phyloP scores from a whole-genome alignment of 441 rosid species.

The Euphorbia celastroides region DNA sequence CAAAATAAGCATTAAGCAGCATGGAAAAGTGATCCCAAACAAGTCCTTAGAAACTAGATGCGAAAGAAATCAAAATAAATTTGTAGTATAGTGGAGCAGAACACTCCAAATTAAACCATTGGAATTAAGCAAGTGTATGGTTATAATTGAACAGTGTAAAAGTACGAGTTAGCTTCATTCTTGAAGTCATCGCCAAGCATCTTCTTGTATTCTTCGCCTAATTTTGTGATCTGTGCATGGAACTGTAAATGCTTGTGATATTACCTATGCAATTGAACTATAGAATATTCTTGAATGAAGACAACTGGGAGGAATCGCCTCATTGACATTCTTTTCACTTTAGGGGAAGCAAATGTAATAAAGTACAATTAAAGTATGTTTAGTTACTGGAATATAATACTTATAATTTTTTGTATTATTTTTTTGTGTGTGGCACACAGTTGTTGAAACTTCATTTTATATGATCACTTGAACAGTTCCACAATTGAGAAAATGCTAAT shows the following conservation, averaged over 20 bases:
- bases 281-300: slow-evolving; percentile 12
- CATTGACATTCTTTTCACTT: neutral
- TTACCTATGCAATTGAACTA: slow-evolving; percentile 23
- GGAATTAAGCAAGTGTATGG: neutral
- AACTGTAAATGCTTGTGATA: slow-evolving; percentile 3
- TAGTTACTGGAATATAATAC: slow-evolving; percentile 1
- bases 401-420: neutral
- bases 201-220: slow-evolving; percentile 9
- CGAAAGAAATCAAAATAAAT: neutral
- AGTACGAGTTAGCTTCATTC: neutral
- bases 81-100: slow-evolving; percentile 1
- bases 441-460: neutral
- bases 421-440: neutral
- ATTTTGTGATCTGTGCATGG: neutral
- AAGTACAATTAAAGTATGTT: neutral
- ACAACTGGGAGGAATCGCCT: neutral
- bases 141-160: neutral
- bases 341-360: slow-evolving; percentile 10
- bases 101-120: neutral
- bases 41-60: too few relatives aligned
- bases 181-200: slow-evolving; percentile 12
- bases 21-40: too few relatives aligned
- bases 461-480: neutral
- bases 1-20: too few relatives aligned
- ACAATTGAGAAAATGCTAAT: neutral